Evolutionary conservation across 2,329 filamentous ascomycete genomes (phyloP).

Genomic region (Fusarium subglutinans): DNA sequence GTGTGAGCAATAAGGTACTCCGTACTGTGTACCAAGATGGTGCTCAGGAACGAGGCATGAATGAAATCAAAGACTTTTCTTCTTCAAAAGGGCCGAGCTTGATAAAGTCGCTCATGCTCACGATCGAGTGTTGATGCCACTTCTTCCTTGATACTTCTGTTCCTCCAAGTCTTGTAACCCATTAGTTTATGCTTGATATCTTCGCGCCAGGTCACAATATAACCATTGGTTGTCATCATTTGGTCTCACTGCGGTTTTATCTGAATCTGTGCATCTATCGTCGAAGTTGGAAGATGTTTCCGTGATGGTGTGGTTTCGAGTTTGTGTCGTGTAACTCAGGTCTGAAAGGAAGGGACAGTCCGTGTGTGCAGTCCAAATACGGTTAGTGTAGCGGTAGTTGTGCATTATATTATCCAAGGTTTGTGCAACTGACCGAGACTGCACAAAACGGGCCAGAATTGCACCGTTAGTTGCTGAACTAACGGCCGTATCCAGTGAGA

Average conservation of each 20-base stretch:
- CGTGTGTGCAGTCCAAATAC: neutral
- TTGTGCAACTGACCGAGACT: neutral
- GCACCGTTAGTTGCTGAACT: neutral
- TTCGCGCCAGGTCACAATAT: neutral
- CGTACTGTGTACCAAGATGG: neutral
- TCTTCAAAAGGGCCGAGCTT: neutral
- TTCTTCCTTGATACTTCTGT: neutral
- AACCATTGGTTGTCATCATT: neutral
- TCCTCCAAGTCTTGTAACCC: neutral
- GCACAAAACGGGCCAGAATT: neutral
- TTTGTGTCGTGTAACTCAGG: constrained; percentile 12
- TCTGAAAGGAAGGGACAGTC: neutral
- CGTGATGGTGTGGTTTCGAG: constrained; percentile 35
- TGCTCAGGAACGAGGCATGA: constrained; percentile 33
- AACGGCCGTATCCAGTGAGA: neutral
- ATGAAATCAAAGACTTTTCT: constrained; percentile 20
- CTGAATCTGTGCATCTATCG: neutral
- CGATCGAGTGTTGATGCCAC: neutral
- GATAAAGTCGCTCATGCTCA: neutral
- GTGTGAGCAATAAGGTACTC: neutral
- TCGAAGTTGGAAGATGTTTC: constrained; percentile 17
- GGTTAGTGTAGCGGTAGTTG: constrained; percentile 3
- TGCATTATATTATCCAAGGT: neutral
- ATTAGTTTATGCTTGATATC: neutral
- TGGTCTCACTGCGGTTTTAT: constrained; percentile 16